Conservation (phyloP, 1,139 yeast species). For the Sugiyamaella novakii region DNA sequence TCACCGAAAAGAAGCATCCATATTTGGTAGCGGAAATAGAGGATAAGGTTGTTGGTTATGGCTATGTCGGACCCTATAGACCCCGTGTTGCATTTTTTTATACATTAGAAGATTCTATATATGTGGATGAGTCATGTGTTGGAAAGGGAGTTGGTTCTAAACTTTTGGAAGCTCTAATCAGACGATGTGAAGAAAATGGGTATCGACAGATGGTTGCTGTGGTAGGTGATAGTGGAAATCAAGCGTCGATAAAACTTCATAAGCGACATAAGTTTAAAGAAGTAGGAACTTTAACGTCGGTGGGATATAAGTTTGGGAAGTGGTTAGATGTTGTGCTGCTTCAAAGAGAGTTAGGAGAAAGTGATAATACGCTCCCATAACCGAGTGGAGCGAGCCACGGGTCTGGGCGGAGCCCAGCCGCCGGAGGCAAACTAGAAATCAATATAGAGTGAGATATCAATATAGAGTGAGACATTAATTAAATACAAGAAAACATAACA, state of each 20-base stretch:
- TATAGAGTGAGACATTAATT: no score
- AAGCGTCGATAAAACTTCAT: constrained; percentile 17
- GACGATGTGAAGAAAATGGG: constrained; percentile 6
- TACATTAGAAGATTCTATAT: constrained; percentile 20
- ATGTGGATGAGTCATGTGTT: constrained; percentile 3
- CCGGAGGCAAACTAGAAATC: no score
- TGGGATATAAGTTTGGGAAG: constrained; percentile 18
- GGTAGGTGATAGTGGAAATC: constrained; percentile 9
- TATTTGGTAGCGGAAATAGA: constrained; percentile 18
- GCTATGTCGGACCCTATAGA: constrained; percentile 15
- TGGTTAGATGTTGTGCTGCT: constrained; percentile 18
- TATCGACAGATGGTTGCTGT: constrained; percentile 19
- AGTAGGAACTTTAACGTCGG: constrained; percentile 15
- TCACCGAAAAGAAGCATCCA: constrained; percentile 8
- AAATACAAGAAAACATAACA: constrained; percentile 2
- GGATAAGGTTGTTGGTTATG: constrained; percentile 19
- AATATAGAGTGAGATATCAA: no score
- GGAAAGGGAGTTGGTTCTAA: constrained; percentile 18
- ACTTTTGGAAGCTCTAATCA: constrained; percentile 12
- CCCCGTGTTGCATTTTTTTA: constrained; percentile 16
- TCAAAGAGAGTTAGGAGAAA: constrained; percentile 17
- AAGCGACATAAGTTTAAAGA: constrained; percentile 6
- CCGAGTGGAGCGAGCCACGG: no score
- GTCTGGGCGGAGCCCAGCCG: no score
- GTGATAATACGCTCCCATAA: constrained; percentile 6